Evolutionary conservation across 495 filamentous ascomycete genomes (phyloP).

Genomic region (Penicillium soppii): DNA sequence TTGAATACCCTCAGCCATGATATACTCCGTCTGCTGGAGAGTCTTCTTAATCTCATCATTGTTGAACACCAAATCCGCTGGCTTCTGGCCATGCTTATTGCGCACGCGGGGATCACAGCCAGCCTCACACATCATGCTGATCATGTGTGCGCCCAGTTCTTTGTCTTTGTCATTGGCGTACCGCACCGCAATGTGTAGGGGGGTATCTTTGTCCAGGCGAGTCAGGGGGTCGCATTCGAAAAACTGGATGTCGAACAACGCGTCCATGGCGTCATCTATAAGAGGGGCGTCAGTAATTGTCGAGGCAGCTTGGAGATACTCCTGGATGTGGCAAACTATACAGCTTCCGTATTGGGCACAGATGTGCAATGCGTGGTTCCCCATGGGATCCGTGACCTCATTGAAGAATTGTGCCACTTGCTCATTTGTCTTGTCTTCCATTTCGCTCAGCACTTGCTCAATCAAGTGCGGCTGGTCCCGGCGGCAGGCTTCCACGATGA

Average conservation of each 20-base stretch:
- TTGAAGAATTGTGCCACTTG: conserved; percentile 75
- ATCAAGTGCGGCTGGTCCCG: conserved; percentile 89
- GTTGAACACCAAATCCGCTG: conserved; percentile 43
- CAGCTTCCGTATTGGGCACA: conserved; percentile 84
- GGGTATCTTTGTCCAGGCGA: conserved; percentile 80
- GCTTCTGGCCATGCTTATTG: conserved; percentile 49
- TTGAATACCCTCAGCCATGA: conserved; percentile 45
- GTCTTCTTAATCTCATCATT: conserved; percentile 65
- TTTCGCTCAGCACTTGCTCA: conserved; percentile 49
- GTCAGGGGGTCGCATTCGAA: conserved; percentile 92
- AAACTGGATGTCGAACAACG: conserved; percentile 87
- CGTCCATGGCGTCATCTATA: conserved; percentile 84
- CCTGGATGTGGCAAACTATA: conserved; percentile 24
- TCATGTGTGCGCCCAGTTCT: conserved; percentile 64
- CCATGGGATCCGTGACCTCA: conserved; percentile 75
- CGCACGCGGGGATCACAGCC: conserved; percentile 69
- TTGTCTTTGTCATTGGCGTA: conserved; percentile 73
- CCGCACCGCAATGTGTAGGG: conserved; percentile 82
- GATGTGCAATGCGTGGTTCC: conserved; percentile 85
- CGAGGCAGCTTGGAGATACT: neutral
- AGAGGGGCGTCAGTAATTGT: neutral
- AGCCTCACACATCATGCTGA: conserved; percentile 91
- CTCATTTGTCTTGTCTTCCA: conserved; percentile 47
- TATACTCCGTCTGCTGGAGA: conserved; percentile 78
- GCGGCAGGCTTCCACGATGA: conserved; percentile 88